Evolutionary conservation across 805 yeast species (phyloP), one percentile per base, ranked within the genome.

Genomic region (Starmera caribaea): DNA sequence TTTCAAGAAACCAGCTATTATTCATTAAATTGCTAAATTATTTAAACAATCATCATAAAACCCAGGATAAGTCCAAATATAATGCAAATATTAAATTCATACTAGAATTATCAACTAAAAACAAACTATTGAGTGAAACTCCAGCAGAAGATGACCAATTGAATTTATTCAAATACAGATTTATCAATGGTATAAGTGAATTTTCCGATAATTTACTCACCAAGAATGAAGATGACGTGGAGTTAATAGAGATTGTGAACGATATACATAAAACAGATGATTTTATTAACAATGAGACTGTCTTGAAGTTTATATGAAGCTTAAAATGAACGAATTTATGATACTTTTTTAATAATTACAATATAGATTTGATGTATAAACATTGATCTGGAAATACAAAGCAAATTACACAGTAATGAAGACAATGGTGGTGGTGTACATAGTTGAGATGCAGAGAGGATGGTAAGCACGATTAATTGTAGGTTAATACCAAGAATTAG

Each of bases 101-200:
- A 17, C 32, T 45, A 21, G 42, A 35, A 29, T 26, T 44, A 28
- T 41, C 39, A 26, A 37, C 32, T 2, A 38, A 39, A 14, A 41
- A 45, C 24, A 15, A 17, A 21, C 26, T 49, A 2, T 31, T 35
- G 4, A 7, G 8, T 8, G 48, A 49, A 37, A 9, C 12, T 1
- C n/a, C 11, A 11, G 38, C 39, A 8, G 37, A 43, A 12, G 47
- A 41, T 6, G 11, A 30, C 5, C 11, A 14, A 2, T 39, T 47
- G 39, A 46, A 48, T 6, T 31, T 49, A 5, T 42, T 40, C 13
- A 47, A 45, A 36, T 44, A 46, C 31, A 30, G 45, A 14, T 49
- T 36, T 39, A 36, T 43, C 28, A 40, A 41, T 30, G 49, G 46
- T 1, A 29, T 46, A 1, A 16, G 30, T 21, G 46, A 41, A 15